Evolutionary conservation across 768 basidiomycete genomes (phyloP).

Genomic region (Guyanaporus albipodus): DNA sequence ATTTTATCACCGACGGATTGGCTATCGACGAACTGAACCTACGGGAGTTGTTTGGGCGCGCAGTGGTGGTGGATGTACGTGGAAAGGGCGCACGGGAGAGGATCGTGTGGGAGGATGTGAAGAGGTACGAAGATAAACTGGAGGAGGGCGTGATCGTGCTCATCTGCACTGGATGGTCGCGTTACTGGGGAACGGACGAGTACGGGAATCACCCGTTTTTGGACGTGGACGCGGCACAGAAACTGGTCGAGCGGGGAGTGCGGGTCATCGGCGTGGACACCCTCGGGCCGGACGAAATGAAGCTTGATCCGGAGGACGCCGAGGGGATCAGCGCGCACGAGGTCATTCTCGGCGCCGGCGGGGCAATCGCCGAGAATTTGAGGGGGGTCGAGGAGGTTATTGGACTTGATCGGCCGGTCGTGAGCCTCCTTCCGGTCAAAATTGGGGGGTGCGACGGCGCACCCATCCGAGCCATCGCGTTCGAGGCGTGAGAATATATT

Average conservation of each 20-base stretch:
- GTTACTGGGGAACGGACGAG: conserved; percentile 41
- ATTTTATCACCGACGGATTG: conserved; percentile 53
- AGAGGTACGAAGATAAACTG: conserved; percentile 36
- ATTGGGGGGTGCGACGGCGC: conserved; percentile 60
- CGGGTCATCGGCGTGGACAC: conserved; percentile 58
- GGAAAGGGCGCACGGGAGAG: conserved; percentile 39
- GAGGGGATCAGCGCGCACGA: conserved; percentile 42
- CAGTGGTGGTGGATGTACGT: conserved; percentile 52
- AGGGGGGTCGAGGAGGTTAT: conserved; percentile 46
- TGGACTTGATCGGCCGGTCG: conserved; percentile 34
- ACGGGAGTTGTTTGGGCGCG: conserved; percentile 45
- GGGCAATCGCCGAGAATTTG: conserved; percentile 68
- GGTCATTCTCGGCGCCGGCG: conserved; percentile 53
- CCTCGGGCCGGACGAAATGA: conserved; percentile 57
- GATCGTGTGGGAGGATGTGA: conserved; percentile 55
- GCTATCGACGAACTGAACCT: conserved; percentile 56
- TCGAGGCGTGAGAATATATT: conserved; percentile 19
- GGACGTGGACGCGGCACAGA: conserved; percentile 43
- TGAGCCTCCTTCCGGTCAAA: conserved; percentile 56
- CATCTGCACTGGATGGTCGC: conserved; percentile 64
- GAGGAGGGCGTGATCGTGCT: conserved; percentile 43
- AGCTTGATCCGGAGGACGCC: neutral
- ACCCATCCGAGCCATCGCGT: conserved; percentile 60
- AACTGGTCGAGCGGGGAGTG: conserved; percentile 49
- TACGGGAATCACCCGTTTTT: conserved; percentile 64